Base-by-base conservation (phyloP, 352 stramenopile species). In the Globisporangium lucens region DNA sequence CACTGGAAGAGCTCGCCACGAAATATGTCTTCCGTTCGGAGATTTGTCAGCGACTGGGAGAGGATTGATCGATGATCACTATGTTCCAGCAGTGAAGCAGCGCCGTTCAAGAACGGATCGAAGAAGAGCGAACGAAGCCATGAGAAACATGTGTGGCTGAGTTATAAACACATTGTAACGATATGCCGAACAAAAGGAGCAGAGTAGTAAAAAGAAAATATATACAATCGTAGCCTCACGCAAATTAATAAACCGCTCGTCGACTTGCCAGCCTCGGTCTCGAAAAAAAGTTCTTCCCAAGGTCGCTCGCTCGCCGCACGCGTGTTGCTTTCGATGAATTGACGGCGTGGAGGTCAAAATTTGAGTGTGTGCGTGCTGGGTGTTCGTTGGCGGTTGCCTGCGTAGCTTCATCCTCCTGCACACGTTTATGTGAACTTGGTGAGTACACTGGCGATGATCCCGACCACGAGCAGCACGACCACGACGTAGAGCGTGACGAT, bases 401-500 rank as follows among this genome's bases (percentile, higher is more conserved):
- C 13, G 15, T 7, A 13, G 15, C 41, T 49, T 49, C 15, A 20
- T 9, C 41, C 15, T 49, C 41, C 41, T 17, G 15, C 41, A 47
- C 10, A 43, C 9, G 38, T 46, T 71, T 71, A 83, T 22, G 65
- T 38, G 73, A 91, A 83, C 56, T 82, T 90, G 62, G 64, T 67
- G 67, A 91, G 80, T 53, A 81, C 68, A 60, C 70, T 74, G 76
- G 78, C 88, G 72, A 92, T 79, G 73, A 93, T 93, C 61, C 82
- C 75, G 10, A 87, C 71, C 46, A 81, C 66, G 51, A 95, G 76
- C 9, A 79, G 73, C 22, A 85, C 62, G 61, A 95, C 89, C 65
- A 93, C 71, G 57, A 88, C 68, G 73, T 92, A 93, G n/a, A 95
- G 72, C 43, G 82, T 62, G 35, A 82, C n/a, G 72, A 95, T 91